A percentile compares a stretch with the other conserved stretches of the same genome.
phyloP scores from a whole-genome alignment of 2,329 filamentous ascomycete species.

The Botryotinia convoluta region DNA sequence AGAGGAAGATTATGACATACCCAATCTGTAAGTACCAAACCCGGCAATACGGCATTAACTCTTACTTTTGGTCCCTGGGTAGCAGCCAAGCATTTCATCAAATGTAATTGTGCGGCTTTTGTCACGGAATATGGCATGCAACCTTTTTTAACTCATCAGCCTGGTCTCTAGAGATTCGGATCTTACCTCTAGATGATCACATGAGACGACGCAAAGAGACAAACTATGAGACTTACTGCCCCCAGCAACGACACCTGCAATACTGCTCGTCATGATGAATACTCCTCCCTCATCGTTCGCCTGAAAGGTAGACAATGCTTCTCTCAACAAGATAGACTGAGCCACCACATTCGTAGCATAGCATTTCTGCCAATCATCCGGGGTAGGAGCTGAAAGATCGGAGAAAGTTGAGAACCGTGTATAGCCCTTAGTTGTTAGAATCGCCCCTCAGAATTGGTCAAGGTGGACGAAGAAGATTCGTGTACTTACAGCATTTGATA shows the following conservation, averaged over 20 bases:
- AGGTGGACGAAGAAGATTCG: not conserved
- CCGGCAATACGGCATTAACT: constrained; percentile 63
- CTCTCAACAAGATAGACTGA: constrained; percentile 52
- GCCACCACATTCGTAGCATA: constrained; percentile 62
- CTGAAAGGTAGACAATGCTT: constrained; percentile 57
- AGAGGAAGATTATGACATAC: constrained; percentile 37
- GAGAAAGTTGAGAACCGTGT: constrained; percentile 35
- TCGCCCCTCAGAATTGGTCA: not conserved
- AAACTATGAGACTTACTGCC: constrained; percentile 18
- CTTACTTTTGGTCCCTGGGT: constrained; percentile 61
- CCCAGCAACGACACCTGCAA: constrained; percentile 47
- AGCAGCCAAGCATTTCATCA: constrained; percentile 62
- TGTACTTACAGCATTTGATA: constrained; percentile 59
- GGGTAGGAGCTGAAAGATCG: constrained; percentile 29
- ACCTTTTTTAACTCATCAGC: constrained; percentile 3
- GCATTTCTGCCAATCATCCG: constrained; percentile 42
- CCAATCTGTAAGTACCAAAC: constrained; percentile 65
- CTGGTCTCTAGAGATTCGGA: not conserved
- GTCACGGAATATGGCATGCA: constrained; percentile 39
- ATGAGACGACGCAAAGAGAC: not conserved
- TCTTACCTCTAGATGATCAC: not conserved
- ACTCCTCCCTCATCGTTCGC: constrained; percentile 60
- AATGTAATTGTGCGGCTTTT: constrained; percentile 54
- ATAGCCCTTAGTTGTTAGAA: constrained; percentile 28
- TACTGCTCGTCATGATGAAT: constrained; percentile 61